phyloP scores from a whole-genome alignment of 2,329 filamentous ascomycete species.

The Myriosclerotinia curreyana region DNA sequence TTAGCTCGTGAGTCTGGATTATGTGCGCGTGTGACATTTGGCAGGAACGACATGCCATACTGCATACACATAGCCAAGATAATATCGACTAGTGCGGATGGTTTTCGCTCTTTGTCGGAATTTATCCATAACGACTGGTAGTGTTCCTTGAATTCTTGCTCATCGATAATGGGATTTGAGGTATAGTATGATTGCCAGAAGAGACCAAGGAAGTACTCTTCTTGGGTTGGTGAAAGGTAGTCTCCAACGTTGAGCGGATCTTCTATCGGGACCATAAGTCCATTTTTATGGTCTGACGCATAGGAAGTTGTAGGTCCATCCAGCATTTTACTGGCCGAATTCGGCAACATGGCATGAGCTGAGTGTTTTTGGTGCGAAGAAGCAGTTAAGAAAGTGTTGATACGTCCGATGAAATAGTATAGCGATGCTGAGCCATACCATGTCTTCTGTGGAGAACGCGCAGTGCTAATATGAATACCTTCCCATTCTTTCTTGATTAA shows the following conservation, averaged over 20 bases:
- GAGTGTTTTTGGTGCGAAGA: constrained; percentile 40
- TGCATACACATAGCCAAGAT: constrained; percentile 52
- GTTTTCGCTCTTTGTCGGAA: constrained; percentile 38
- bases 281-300: constrained; percentile 19
- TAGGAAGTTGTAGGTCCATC: constrained; percentile 26
- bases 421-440: constrained; percentile 47
- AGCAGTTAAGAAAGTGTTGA: constrained; percentile 42
- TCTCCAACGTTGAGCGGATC: constrained; percentile 26
- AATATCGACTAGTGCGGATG: constrained; percentile 52
- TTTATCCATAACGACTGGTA: constrained; percentile 45
- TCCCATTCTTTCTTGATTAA: constrained; percentile 40
- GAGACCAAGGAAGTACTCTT: constrained; percentile 47
- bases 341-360: constrained; percentile 38
- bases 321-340: constrained; percentile 28
- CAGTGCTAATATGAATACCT: constrained; percentile 42
- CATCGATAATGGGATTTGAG: constrained; percentile 45
- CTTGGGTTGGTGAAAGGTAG: constrained; percentile 43
- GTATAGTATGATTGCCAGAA: constrained; percentile 50
- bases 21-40: constrained; percentile 20
- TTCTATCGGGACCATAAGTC: constrained; percentile 17
- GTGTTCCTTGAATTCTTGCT: constrained; percentile 45
- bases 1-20: constrained; percentile 22
- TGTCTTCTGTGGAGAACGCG: constrained; percentile 40
- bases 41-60: constrained; percentile 40
- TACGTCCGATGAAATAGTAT: constrained; percentile 46